These are phyloP conservation scores for Phoma sp. DNA, from an alignment of 2,329 filamentous ascomycete species.

Conservation along the genomic window DNA sequence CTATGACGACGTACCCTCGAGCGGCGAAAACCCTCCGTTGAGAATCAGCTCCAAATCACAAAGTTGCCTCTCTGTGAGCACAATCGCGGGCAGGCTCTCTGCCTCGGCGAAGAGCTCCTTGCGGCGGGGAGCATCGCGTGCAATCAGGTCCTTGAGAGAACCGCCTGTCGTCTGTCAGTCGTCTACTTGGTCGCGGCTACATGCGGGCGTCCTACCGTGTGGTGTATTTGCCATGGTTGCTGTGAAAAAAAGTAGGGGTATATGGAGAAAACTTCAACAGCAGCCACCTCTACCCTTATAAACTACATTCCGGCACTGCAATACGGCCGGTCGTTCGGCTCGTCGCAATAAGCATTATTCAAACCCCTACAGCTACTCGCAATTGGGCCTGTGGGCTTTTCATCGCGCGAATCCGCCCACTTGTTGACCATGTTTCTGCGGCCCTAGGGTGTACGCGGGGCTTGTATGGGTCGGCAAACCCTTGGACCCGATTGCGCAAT, in stretches of 20 bases:
- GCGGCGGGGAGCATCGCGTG: conserved; percentile 86
- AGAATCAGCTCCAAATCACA: conserved; percentile 98
- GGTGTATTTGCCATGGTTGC: conserved; percentile 60
- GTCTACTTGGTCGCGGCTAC: background rate
- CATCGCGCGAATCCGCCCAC: conserved; percentile 10
- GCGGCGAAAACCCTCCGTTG: conserved; percentile 95
- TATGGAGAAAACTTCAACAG: conserved; percentile 11
- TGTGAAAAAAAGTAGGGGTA: conserved; percentile 14
- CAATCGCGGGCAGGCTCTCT: conserved; percentile 82
- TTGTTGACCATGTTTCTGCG: conserved; percentile 21
- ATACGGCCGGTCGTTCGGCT: conserved; percentile 18
- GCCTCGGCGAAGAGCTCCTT: conserved; percentile 82
- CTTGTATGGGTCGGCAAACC: conserved; percentile 41
- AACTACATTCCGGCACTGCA: conserved; percentile 6
- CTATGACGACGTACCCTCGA: conserved; percentile 76
- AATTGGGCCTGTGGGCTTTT: conserved; percentile 13
- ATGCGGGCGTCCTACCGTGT: conserved; percentile 42
- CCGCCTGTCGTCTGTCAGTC: conserved; percentile 57
- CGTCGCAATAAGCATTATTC: conserved; percentile 10
- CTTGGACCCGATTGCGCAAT: conserved; percentile 50
- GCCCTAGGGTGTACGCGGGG: conserved; percentile 30
- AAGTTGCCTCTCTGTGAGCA: conserved; percentile 90
- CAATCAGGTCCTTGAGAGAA: conserved; percentile 96
- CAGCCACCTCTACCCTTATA: conserved; percentile 12
- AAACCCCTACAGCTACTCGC: conserved; percentile 4